Conservation (phyloP, 2,329 filamentous ascomycete species). For the Sclerotinia trifoliorum region DNA sequence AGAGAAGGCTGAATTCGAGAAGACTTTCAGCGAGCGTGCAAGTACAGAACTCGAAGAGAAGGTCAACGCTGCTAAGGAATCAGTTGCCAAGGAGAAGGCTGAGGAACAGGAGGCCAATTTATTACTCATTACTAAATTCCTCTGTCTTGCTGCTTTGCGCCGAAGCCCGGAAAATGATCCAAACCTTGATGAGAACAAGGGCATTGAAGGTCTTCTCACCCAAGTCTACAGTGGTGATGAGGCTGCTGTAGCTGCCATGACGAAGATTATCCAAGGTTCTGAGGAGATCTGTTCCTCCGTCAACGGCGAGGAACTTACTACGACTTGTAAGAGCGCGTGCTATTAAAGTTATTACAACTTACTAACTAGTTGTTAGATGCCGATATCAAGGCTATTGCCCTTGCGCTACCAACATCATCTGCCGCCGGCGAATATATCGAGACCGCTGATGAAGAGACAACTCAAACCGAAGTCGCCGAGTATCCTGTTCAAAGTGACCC, state of each 20-base stretch:
- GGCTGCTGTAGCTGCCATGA: slow-evolving; percentile 68
- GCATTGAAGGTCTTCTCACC: slow-evolving; percentile 76
- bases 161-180: slow-evolving; percentile 64
- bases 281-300: slow-evolving; percentile 66
- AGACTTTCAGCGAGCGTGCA: slow-evolving; percentile 52
- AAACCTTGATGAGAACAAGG: slow-evolving; percentile 69
- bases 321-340: slow-evolving; percentile 63
- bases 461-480: slow-evolving; percentile 39
- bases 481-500: slow-evolving; percentile 56
- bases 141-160: slow-evolving; percentile 74
- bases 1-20: slow-evolving; percentile 61
- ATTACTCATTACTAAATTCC: slow-evolving; percentile 73
- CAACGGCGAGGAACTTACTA: slow-evolving; percentile 60
- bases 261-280: slow-evolving; percentile 73
- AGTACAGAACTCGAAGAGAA: slow-evolving; percentile 49
- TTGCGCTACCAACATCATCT: slow-evolving; percentile 52
- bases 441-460: slow-evolving; percentile 39
- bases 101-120: slow-evolving; percentile 62
- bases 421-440: slow-evolving; percentile 38
- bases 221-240: slow-evolving; percentile 78
- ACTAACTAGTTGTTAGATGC: slow-evolving; percentile 46
- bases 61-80: slow-evolving; percentile 47
- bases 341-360: background rate
- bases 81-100: slow-evolving; percentile 47
- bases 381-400: slow-evolving; percentile 56